phyloP scores from a whole-genome alignment of 257 asterid genomes.

The Penstemon davidsonii region DNA sequence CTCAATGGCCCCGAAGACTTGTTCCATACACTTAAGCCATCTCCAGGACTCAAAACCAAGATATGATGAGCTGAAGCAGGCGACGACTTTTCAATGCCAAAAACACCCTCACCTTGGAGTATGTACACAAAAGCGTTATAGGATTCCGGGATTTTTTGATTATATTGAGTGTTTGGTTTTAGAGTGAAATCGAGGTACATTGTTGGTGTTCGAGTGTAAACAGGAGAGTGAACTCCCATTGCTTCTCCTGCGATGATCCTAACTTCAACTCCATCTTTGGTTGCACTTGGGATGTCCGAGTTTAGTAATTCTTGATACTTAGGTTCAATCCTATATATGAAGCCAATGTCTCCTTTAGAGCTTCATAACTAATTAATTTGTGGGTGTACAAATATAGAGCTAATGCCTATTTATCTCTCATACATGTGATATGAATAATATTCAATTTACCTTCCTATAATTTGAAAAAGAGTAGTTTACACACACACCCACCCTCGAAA shows the following conservation, averaged over 20 bases:
- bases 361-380: no score
- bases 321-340: constrained; percentile 72
- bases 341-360: no score
- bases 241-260: constrained; percentile 87
- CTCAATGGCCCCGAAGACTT: constrained; percentile 51
- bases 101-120: constrained; percentile 78
- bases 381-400: no score
- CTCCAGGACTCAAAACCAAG: constrained; percentile 81
- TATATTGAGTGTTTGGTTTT: constrained; percentile 49
- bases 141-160: constrained; percentile 67
- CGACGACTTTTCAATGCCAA: constrained; percentile 43
- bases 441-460: no score
- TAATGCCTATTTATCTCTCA: no score
- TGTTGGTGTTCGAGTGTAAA: constrained; percentile 80
- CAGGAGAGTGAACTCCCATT: constrained; percentile 84
- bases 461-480: no score
- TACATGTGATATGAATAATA: no score
- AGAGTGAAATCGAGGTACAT: constrained; percentile 85
- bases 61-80: constrained; percentile 64
- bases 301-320: constrained; percentile 74
- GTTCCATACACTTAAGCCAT: constrained; percentile 88
- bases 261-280: constrained; percentile 69
- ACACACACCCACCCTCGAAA: no score
- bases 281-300: constrained; percentile 65
- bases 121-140: constrained; percentile 80